Conservation (phyloP, 768 basidiomycete species). For the Arthromyces matolae region DNA sequence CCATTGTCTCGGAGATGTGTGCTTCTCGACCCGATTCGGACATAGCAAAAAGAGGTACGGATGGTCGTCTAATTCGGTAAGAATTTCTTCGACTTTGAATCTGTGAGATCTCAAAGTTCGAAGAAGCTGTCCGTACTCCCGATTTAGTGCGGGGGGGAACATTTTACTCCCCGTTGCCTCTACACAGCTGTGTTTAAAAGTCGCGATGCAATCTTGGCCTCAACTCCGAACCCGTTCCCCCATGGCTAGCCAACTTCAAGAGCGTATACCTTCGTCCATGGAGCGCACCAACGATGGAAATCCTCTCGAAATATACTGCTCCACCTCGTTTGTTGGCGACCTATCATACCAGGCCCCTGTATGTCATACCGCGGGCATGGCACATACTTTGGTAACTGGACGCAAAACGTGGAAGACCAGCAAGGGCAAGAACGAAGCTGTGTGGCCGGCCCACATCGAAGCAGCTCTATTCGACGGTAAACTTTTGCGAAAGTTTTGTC, state of each 20-base stretch:
- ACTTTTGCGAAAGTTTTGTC: no score
- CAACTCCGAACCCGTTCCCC: constrained; percentile 1
- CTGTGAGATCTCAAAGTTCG: constrained; percentile 7
- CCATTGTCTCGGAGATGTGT: constrained; percentile 11
- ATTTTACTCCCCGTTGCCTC: constrained; percentile 9
- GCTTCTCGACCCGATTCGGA: constrained; percentile 14
- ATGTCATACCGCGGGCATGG: constrained; percentile 10
- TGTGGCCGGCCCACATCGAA: constrained; percentile 64
- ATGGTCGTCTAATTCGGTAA: constrained; percentile 6
- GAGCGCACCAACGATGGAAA: constrained; percentile 7
- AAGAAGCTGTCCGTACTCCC: constrained; percentile 9
- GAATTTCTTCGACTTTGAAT: constrained; percentile 5
- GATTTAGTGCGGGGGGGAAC: constrained; percentile 9
- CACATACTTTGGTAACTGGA: constrained; percentile 35
- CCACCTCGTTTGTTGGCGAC: constrained; percentile 18
- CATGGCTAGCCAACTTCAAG: constrained; percentile 8
- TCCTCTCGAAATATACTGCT: constrained; percentile 13
- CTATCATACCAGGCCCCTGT: constrained; percentile 13
- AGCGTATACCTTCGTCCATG: neutral
- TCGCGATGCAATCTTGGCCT: neutral
- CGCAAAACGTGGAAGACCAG: constrained; percentile 59
- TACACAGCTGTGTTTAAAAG: constrained; percentile 11
- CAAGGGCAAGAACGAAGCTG: constrained; percentile 47
- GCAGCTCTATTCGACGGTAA: constrained; percentile 58
- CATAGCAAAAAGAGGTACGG: constrained; percentile 11